Conservation (phyloP, 2,329 filamentous ascomycete species). For the Bipolaris cookei region DNA sequence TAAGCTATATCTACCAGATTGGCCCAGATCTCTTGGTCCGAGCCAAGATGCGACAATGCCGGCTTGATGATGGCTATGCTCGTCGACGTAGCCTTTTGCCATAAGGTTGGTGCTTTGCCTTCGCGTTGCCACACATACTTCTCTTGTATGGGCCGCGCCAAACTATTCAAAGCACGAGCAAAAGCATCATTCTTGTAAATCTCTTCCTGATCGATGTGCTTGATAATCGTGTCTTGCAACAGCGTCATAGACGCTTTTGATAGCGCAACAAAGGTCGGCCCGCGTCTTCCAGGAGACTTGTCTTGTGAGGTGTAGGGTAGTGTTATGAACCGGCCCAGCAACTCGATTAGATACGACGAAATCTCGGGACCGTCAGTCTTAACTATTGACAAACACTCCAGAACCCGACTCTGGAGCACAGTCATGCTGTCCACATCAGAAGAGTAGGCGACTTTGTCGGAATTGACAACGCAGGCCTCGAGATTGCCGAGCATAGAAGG, state of each 20-base stretch:
- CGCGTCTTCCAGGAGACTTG: conserved; percentile 42
- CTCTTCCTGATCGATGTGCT: conserved; percentile 66
- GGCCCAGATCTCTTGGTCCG: conserved; percentile 67
- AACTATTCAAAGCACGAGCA: conserved; percentile 66
- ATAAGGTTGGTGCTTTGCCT: conserved; percentile 74
- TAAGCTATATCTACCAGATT: conserved; percentile 49
- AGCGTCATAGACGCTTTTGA: conserved; percentile 81
- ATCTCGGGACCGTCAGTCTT: conserved; percentile 69
- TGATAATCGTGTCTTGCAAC: conserved; percentile 65
- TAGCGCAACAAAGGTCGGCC: conserved; percentile 86
- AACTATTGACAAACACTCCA: conserved; percentile 71
- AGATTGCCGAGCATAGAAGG: conserved; percentile 74
- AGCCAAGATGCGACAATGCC: conserved; percentile 60
- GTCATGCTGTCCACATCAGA: conserved; percentile 77
- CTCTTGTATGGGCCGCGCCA: conserved; percentile 72
- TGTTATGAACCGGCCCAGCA: conserved; percentile 73
- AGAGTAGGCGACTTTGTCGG: conserved; percentile 70
- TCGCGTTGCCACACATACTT: conserved; percentile 81
- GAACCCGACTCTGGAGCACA: conserved; percentile 71
- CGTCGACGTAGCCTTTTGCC: conserved; percentile 79
- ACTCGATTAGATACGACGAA: conserved; percentile 70
- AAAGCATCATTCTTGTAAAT: conserved; percentile 75
- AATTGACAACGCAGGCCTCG: conserved; percentile 72
- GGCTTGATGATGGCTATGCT: conserved; percentile 71
- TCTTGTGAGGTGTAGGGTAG: conserved; percentile 65